A percentile compares a stretch with the other conserved stretches of the same genome.
Evolutionary conservation across 202 grass and related monocot genomes (phyloP).

Genomic region (Thinopyrum obtusiflorum): DNA sequence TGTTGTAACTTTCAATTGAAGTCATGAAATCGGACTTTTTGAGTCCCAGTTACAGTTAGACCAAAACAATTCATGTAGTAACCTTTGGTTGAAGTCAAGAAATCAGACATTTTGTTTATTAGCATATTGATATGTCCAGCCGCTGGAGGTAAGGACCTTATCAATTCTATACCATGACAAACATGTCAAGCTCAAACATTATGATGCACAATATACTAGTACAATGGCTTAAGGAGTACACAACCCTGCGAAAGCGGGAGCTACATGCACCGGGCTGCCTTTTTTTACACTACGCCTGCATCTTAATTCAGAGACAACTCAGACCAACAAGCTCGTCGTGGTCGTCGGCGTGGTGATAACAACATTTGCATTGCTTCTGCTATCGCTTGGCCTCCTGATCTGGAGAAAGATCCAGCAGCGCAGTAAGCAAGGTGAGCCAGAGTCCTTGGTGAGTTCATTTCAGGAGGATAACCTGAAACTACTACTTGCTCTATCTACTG

Average conservation of each 20-base stretch:
- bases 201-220: neutral
- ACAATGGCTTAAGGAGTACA: neutral
- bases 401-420: conserved; percentile 29
- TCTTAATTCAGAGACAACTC: conserved; percentile 35
- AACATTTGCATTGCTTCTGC: conserved; percentile 27
- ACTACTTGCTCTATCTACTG: neutral
- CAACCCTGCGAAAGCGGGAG: too few relatives aligned
- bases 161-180: neutral
- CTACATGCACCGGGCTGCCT: too few relatives aligned
- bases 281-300: neutral
- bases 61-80: neutral
- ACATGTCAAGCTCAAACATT: neutral
- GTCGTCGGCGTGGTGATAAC: conserved; percentile 11
- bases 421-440: conserved; percentile 24
- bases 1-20: neutral
- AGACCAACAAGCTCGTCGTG: conserved; percentile 13
- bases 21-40: neutral
- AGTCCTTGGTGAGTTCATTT: neutral
- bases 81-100: too few relatives aligned
- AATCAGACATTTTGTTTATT: neutral
- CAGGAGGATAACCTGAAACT: neutral
- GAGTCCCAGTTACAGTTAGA: too few relatives aligned
- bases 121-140: neutral
- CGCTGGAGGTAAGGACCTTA: neutral
- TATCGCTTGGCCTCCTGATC: conserved; percentile 7